These are phyloP conservation scores for Cercospora janseana DNA, from an alignment of 2,329 filamentous ascomycete species.

Conservation along the genomic window DNA sequence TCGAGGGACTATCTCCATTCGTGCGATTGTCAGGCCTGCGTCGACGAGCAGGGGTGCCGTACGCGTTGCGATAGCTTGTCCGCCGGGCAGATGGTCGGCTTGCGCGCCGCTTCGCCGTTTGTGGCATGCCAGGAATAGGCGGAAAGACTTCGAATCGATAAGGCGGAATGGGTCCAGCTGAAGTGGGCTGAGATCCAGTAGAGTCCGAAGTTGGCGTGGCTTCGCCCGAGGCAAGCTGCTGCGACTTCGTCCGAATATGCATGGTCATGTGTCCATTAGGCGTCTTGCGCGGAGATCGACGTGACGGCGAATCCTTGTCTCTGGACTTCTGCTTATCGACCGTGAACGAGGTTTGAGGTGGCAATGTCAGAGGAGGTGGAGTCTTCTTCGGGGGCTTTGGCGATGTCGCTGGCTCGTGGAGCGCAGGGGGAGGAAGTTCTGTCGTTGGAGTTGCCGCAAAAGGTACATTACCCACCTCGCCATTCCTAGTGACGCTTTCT, in stretches of 20 bases:
- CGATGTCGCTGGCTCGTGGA: slow-evolving; percentile 24
- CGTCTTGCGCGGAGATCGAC: slow-evolving; percentile 36
- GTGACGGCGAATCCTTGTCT: slow-evolving; percentile 30
- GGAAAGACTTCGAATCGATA: slow-evolving; percentile 78
- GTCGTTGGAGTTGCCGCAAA: slow-evolving; percentile 19
- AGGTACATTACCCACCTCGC: slow-evolving; percentile 12
- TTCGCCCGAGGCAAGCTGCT: slow-evolving; percentile 23
- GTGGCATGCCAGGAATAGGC: slow-evolving; percentile 55
- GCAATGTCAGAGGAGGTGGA: slow-evolving; percentile 29
- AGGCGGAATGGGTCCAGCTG: slow-evolving; percentile 57
- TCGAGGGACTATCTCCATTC: slow-evolving; percentile 14
- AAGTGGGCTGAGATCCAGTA: slow-evolving; percentile 29
- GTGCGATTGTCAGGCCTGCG: slow-evolving; percentile 14
- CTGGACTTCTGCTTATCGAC: slow-evolving; percentile 14
- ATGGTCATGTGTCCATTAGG: slow-evolving; percentile 29
- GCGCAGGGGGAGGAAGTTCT: slow-evolving; percentile 23
- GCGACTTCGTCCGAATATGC: slow-evolving; percentile 15
- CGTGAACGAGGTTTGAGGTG: slow-evolving; percentile 33
- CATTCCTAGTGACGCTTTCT: slow-evolving; percentile 15
- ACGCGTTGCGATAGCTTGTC: slow-evolving; percentile 26
- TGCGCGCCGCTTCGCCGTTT: slow-evolving; percentile 34
- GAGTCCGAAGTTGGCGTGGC: slow-evolving; percentile 29
- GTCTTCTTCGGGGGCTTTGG: slow-evolving; percentile 30
- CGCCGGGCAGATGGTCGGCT: slow-evolving; percentile 34
- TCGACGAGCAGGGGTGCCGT: slow-evolving; percentile 30